These are phyloP conservation scores for Pyrenochaeta sp. DNA, from an alignment of 2,329 filamentous ascomycete genomes.

Conservation along the genomic window DNA sequence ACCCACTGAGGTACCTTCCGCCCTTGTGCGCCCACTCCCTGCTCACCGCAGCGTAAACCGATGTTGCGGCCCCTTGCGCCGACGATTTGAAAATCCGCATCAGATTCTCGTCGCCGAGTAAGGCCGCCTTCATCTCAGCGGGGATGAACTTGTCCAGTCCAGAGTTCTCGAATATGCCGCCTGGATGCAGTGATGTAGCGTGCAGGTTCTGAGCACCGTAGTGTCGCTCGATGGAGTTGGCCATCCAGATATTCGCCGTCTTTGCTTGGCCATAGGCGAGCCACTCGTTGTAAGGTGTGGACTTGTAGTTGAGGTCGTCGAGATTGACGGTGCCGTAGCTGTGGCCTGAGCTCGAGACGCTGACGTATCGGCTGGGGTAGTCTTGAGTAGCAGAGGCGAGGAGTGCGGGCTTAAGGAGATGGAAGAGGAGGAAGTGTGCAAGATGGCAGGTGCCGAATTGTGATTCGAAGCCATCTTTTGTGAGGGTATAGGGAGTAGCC, in stretches of 20 bases:
- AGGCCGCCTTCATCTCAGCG: constrained; percentile 2
- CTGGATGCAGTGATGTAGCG: constrained; percentile 25
- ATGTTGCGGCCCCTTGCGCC: constrained; percentile 52
- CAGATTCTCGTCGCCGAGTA: constrained; percentile 4
- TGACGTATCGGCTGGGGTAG: constrained; percentile 47
- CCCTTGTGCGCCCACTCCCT: constrained; percentile 43
- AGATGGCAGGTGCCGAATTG: constrained; percentile 57
- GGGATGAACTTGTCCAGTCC: constrained; percentile 10
- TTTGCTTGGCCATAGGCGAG: constrained; percentile 59
- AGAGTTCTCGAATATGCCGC: constrained; percentile 18
- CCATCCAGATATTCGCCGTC: constrained; percentile 54
- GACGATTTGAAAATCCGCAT: constrained; percentile 33
- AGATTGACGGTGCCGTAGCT: constrained; percentile 47
- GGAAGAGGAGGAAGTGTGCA: constrained; percentile 59
- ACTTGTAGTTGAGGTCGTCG: constrained; percentile 51
- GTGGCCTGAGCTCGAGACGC: constrained; percentile 41
- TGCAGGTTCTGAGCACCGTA: constrained; percentile 21
- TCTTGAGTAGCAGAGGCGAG: constrained; percentile 46
- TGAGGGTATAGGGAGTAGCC: constrained; percentile 30
- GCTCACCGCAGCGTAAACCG: constrained; percentile 46
- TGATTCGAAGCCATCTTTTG: constrained; percentile 44
- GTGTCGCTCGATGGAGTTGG: constrained; percentile 25
- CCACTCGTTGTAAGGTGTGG: constrained; percentile 43
- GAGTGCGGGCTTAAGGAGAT: constrained; percentile 57
- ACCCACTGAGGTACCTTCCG: constrained; percentile 39